Evolutionary conservation across 2,329 filamentous ascomycete genomes (phyloP).

Genomic region (Paracamarosporium sp.): DNA sequence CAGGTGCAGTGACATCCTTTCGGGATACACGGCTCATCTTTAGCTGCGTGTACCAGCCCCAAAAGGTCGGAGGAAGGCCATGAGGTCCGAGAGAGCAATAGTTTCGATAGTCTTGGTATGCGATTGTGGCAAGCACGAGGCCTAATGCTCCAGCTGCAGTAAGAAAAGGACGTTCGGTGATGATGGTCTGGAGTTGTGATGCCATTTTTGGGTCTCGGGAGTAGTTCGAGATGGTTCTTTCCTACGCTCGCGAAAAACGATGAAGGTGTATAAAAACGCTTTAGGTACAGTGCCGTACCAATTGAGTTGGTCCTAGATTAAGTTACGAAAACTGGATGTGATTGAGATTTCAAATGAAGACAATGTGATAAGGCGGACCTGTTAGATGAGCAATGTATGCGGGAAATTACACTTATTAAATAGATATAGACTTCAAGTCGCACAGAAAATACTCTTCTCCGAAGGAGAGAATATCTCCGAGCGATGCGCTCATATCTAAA

Average conservation of each 20-base stretch:
- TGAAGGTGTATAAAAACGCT: neutral
- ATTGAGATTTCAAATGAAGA: no score
- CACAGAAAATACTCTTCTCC: neutral
- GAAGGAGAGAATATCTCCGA: neutral
- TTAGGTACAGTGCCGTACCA: no score
- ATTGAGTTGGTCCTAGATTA: no score
- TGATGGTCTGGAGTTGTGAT: neutral
- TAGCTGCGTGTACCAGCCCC: slow-evolving; percentile 2
- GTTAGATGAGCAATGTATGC: no score
- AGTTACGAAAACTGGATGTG: no score
- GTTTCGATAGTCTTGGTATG: slow-evolving; percentile 1
- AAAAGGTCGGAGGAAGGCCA: neutral
- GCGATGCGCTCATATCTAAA: neutral
- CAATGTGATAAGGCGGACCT: no score
- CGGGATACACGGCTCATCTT: slow-evolving; percentile 3
- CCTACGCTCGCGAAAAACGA: neutral
- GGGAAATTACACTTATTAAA: neutral
- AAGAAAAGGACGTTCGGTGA: neutral
- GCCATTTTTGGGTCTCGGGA: neutral
- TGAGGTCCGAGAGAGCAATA: slow-evolving; percentile 4
- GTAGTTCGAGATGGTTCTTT: neutral
- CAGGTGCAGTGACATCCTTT: slow-evolving; percentile 5
- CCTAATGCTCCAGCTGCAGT: neutral
- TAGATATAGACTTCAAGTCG: neutral
- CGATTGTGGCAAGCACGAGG: slow-evolving; percentile 1